These are phyloP conservation scores for Galeopsis tetrahit DNA, from an alignment of 257 asterid species.

Conservation along the genomic window DNA sequence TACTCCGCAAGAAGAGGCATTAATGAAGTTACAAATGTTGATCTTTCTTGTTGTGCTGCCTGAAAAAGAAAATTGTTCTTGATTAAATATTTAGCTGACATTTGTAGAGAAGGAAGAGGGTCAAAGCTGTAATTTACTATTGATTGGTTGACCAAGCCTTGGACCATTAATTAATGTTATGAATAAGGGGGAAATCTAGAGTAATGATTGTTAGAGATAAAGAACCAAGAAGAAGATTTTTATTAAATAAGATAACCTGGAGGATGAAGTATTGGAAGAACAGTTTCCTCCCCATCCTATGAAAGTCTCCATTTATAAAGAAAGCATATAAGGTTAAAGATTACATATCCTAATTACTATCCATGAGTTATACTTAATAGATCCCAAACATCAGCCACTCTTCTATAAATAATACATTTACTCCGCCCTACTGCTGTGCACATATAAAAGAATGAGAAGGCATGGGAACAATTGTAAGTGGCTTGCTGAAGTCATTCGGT, in stretches of 20 bases:
- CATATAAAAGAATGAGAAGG: too few relatives aligned
- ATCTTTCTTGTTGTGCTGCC: constrained; percentile 96
- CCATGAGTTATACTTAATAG: not conserved
- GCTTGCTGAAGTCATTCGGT: too few relatives aligned
- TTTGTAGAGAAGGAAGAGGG: constrained; percentile 22
- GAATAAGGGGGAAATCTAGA: constrained; percentile 18
- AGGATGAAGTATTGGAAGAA: not conserved
- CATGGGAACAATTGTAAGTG: too few relatives aligned
- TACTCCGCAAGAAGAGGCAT: constrained; percentile 97
- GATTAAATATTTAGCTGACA: constrained; percentile 39
- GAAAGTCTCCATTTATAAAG: not conserved
- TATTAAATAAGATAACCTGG: not conserved
- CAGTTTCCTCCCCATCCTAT: not conserved
- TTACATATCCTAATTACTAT: not conserved
- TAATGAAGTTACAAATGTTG: constrained; percentile 72
- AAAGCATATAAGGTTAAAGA: not conserved
- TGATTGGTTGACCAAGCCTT: constrained; percentile 21
- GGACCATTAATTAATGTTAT: constrained; percentile 20
- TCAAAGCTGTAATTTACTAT: constrained; percentile 14
- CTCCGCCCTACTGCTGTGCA: not conserved
- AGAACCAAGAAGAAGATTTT: not conserved
- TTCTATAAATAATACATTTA: not conserved
- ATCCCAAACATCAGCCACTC: not conserved
- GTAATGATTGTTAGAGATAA: constrained; percentile 19
- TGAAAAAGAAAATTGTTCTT: constrained; percentile 50